Conservation (phyloP, 139 green algal species). For the Haematococcus lacustris region DNA sequence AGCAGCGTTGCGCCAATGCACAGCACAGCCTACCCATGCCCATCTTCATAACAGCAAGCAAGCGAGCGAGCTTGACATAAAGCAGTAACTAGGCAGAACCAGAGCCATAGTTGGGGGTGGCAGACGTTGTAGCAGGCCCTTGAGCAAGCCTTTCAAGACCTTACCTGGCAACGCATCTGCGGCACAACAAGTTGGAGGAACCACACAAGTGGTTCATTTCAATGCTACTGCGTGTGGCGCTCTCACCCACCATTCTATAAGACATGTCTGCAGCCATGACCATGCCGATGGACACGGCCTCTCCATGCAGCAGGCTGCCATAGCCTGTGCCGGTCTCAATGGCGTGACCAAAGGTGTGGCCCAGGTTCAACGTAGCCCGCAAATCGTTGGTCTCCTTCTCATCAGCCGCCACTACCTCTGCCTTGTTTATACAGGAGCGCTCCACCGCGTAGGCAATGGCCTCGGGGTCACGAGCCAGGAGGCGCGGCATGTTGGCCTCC, state of each 20-base stretch:
- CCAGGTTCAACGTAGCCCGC: conserved; percentile 94
- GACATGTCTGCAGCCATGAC: conserved; percentile 95
- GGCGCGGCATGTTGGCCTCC: conserved; percentile 81
- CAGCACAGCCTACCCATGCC: no score
- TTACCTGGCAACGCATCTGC: no score
- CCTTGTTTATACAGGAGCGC: conserved; percentile 93
- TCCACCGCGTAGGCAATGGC: conserved; percentile 88
- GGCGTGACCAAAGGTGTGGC: conserved; percentile 98
- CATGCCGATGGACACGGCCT: conserved; percentile 90
- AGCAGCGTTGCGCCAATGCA: no score
- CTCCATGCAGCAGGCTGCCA: conserved; percentile 60
- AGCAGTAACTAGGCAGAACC: no score
- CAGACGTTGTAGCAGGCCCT: no score
- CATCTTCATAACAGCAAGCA: no score
- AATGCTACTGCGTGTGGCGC: no score
- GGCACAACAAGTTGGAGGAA: no score
- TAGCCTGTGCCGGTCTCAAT: conserved; percentile 83
- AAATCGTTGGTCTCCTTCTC: conserved; percentile 82
- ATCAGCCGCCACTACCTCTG: conserved; percentile 81
- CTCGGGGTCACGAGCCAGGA: conserved; percentile 76
- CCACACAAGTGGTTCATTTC: no score
- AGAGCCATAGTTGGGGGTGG: no score
- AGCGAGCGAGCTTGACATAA: no score
- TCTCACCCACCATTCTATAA: conserved; percentile 56
- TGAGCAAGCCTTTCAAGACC: no score